A percentile compares a stretch with the other conserved stretches of the same genome.
These are phyloP conservation scores for Adansonia gregorii DNA, from an alignment of 441 rosid species.

Conservation along the genomic window DNA sequence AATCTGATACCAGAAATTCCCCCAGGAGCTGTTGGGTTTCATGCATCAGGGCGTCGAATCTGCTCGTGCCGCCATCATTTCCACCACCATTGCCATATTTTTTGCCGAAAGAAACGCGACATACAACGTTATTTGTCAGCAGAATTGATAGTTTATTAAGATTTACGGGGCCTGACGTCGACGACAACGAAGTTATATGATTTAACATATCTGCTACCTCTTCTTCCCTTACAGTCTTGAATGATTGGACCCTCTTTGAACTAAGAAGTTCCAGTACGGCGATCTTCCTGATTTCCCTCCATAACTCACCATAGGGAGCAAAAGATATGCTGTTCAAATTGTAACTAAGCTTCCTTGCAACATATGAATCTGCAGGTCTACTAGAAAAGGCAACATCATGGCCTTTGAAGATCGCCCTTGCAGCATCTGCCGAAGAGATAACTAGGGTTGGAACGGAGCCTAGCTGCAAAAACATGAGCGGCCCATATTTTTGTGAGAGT, in stretches of 20 bases:
- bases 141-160: constrained; percentile 23
- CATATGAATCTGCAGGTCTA: constrained; percentile 27
- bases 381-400: constrained; percentile 34
- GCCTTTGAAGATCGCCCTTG: constrained; percentile 28
- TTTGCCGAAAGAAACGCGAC: constrained; percentile 33
- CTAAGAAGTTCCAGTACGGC: constrained; percentile 30
- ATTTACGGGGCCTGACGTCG: constrained; percentile 26
- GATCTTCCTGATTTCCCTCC: constrained; percentile 35
- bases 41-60: constrained; percentile 31
- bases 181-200: constrained; percentile 19
- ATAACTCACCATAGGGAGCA: constrained; percentile 36
- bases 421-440: constrained; percentile 35
- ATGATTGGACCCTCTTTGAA: constrained; percentile 34
- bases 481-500: constrained; percentile 33
- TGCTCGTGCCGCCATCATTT: constrained; percentile 19
- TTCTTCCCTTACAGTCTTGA: constrained; percentile 31
- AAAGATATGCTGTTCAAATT: constrained; percentile 16
- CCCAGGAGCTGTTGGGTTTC: constrained; percentile 28
- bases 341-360: constrained; percentile 17
- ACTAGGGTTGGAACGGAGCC: constrained; percentile 34
- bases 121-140: constrained; percentile 31
- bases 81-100: neutral
- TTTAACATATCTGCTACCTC: constrained; percentile 29
- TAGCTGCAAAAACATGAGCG: constrained; percentile 37
- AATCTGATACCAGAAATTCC: constrained; percentile 31